A percentile compares a stretch with the other conserved stretches of the same genome.
These are phyloP conservation scores for Gyrodon lividus DNA, from an alignment of 768 basidiomycete genomes.

Conservation along the genomic window DNA sequence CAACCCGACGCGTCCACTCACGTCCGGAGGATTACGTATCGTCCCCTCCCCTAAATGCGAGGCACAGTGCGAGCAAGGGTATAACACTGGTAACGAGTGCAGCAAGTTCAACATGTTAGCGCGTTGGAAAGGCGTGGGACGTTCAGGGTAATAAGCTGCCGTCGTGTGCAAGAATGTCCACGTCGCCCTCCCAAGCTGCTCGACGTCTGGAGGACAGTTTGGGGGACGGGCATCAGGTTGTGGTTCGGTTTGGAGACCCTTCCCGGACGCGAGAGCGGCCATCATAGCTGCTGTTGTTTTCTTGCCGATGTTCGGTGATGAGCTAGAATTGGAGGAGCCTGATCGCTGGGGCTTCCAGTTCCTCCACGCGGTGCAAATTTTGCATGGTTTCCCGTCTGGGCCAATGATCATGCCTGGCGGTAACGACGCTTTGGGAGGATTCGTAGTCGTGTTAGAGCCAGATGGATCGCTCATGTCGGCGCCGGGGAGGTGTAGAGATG, in stretches of 20 bases:
- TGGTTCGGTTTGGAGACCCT: conserved; percentile 25
- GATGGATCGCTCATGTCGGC: conserved; percentile 1
- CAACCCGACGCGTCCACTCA: conserved; percentile 64
- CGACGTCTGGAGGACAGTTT: conserved; percentile 88
- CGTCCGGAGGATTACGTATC: conserved; percentile 67
- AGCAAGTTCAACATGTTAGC: conserved; percentile 83
- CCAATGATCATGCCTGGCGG: conserved; percentile 87
- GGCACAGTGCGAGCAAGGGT: conserved; percentile 88
- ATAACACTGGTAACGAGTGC: conserved; percentile 73
- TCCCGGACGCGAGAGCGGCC: conserved; percentile 33
- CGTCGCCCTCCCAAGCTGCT: conserved; percentile 85
- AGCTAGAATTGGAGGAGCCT: conserved; percentile 18
- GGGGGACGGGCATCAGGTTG: conserved; percentile 43
- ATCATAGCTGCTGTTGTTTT: conserved; percentile 35
- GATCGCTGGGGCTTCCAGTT: conserved; percentile 54
- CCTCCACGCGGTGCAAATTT: conserved; percentile 82
- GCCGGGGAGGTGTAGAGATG: not conserved
- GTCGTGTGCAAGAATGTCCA: conserved; percentile 98
- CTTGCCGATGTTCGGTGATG: conserved; percentile 27
- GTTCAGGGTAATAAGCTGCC: conserved; percentile 92
- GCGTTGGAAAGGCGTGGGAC: conserved; percentile 71
- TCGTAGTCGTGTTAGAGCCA: conserved; percentile 2
- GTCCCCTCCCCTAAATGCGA: conserved; percentile 76
- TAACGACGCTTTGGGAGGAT: conserved; percentile 31
- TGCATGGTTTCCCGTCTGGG: conserved; percentile 94